Conservation (phyloP, 2,329 filamentous ascomycete genomes). For the Sclerotinia subarctica region DNA sequence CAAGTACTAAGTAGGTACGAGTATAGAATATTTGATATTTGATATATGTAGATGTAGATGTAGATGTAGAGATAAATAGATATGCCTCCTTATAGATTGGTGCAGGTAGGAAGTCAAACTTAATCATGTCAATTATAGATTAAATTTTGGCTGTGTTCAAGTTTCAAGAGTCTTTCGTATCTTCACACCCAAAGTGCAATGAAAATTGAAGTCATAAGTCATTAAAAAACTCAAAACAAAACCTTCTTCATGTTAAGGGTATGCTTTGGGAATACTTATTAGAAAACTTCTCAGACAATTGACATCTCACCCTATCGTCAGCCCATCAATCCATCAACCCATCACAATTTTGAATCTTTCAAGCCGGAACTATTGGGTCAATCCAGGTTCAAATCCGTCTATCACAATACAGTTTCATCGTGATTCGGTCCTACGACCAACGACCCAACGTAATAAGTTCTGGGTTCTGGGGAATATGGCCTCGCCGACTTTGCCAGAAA, state of each 20-base stretch:
- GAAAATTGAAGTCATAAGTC: neutral
- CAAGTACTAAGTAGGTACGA: neutral
- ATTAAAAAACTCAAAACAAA: conserved; percentile 8
- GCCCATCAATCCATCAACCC: conserved; percentile 1
- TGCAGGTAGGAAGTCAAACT: neutral
- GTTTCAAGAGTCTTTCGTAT: neutral
- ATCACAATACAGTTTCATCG: conserved; percentile 3
- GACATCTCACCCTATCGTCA: conserved; percentile 2
- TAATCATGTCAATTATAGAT: neutral
- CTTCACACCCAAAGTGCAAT: neutral
- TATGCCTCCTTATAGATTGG: conserved; percentile 4
- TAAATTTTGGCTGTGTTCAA: neutral
- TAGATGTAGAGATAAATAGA: neutral
- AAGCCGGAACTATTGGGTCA: conserved; percentile 8
- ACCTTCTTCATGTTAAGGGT: neutral
- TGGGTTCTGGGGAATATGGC: conserved; percentile 10
- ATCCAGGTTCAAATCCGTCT: neutral
- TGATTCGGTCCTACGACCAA: conserved; percentile 13
- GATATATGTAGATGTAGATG: neutral
- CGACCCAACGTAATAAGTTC: conserved; percentile 12
- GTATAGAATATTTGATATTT: neutral
- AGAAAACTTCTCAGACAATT: neutral
- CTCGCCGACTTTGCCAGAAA: conserved; percentile 12
- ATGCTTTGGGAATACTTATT: conserved; percentile 11
- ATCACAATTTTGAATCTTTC: neutral